phyloP scores from a whole-genome alignment of 495 filamentous ascomycete genomes.

The Hypoxylon trugodes region DNA sequence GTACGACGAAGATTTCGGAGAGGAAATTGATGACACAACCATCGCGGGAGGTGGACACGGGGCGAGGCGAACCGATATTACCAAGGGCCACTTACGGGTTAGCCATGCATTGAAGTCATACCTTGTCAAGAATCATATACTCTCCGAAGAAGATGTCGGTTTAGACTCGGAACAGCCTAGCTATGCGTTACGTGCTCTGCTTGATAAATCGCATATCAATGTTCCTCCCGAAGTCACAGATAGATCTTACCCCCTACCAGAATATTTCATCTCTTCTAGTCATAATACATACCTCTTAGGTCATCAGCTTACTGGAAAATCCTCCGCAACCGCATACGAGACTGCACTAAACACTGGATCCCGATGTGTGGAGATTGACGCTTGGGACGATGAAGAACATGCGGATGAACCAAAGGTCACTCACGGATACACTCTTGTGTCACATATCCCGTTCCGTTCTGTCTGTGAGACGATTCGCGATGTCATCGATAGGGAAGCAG shows the following conservation, averaged over 20 bases:
- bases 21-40: slow-evolving; percentile 52
- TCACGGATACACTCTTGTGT: slow-evolving; percentile 64
- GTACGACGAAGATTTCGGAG: slow-evolving; percentile 60
- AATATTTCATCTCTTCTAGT: slow-evolving; percentile 63
- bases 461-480: slow-evolving; percentile 63
- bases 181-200: slow-evolving; percentile 45
- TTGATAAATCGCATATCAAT: slow-evolving; percentile 55
- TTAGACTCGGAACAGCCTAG: slow-evolving; percentile 44
- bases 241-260: slow-evolving; percentile 57
- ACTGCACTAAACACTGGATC: slow-evolving; percentile 58
- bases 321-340: slow-evolving; percentile 58
- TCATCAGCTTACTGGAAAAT: slow-evolving; percentile 60
- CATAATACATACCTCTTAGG: slow-evolving; percentile 64
- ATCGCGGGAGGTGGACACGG: slow-evolving; percentile 61
- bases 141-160: slow-evolving; percentile 46
- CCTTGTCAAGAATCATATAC: slow-evolving; percentile 49
- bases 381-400: slow-evolving; percentile 61
- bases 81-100: slow-evolving; percentile 54
- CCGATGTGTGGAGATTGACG: slow-evolving; percentile 66
- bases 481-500: slow-evolving; percentile 55
- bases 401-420: slow-evolving; percentile 63
- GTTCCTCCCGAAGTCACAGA: slow-evolving; percentile 54
- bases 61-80: slow-evolving; percentile 46
- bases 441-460: slow-evolving; percentile 60
- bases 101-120: slow-evolving; percentile 57